Base-by-base conservation (phyloP, 1,139 yeast species). In the Hansenula sp. region DNA sequence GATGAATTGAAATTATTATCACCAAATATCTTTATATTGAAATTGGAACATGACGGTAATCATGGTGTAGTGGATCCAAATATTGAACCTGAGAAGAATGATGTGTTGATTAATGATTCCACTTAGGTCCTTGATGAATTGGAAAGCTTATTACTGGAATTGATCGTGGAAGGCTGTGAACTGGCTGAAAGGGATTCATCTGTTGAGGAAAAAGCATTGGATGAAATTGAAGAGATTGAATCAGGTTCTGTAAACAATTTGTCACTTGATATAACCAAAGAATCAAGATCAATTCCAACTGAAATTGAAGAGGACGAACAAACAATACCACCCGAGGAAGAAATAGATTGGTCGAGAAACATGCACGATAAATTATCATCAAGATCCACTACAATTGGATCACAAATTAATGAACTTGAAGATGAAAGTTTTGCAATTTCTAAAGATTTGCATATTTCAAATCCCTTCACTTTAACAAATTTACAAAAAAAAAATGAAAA, bases 11-110 rank as follows among this genome's bases (percentile, higher is more conserved):
- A 47, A 17, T 43, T 65, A 8, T 40, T 56, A 5, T 46, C 50
- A 6, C 74, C 73, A 0, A 48, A 46, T 0, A 46, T 61, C 5
- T 69, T 76, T 70, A 59, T 49, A 40, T 16, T 67, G 2, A 50
- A 57, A 10, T 16, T 67, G 1, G 13, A 13, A 1, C 25, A 21
- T 21, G 36, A 54, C 1, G 34, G 42, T 3, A 49, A 50, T 29
- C 45, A 47, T 24, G 41, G 43, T 15, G 41, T 47, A 11, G 30
- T 68, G 8, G 77, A 72, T 56, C 56, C 68, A 1, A 73, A 72
- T 47, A 60, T 74, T 24, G 78, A 74, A 47, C 77, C 78, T 2
- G 67, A 62, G 40, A 74, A 74, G 46, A 67, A 70, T 40, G 74
- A 71, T 50, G 58, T 72, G 4, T 41, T 68, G 37, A 47, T 71